phyloP scores from a whole-genome alignment of 192 early-diverging fungal species.

The Podila minutissima region DNA sequence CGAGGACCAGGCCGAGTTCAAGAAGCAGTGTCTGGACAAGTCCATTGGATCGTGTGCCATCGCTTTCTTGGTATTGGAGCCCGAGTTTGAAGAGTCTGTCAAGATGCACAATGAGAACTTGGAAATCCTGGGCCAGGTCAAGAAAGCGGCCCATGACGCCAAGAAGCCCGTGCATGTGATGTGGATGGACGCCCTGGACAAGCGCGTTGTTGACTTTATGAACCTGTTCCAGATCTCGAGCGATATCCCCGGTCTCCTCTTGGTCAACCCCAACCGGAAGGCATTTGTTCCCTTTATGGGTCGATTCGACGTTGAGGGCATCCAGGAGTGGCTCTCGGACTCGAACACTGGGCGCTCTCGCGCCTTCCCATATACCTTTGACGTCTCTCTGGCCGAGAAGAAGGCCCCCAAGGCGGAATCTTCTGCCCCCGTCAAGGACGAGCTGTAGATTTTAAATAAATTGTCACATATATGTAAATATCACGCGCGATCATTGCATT shows the following conservation, averaged over 20 bases:
- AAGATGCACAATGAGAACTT: slow-evolving; percentile 54
- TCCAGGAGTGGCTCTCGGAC: slow-evolving; percentile 67
- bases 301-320: slow-evolving; percentile 62
- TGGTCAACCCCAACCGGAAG: slow-evolving; percentile 65
- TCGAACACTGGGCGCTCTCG: slow-evolving; percentile 49
- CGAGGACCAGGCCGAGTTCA: slow-evolving; percentile 42
- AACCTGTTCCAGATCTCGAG: slow-evolving; percentile 65
- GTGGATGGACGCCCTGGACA: slow-evolving; percentile 69
- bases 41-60: slow-evolving; percentile 54
- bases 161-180: slow-evolving; percentile 57
- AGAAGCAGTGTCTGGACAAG: slow-evolving; percentile 51
- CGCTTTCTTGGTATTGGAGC: slow-evolving; percentile 51
- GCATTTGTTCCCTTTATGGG: slow-evolving; percentile 70
- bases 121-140: slow-evolving; percentile 50
- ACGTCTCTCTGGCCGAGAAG: slow-evolving; percentile 27
- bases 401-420: background rate
- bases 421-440: slow-evolving; percentile 25
- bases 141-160: slow-evolving; percentile 42
- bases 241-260: slow-evolving; percentile 67
- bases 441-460: slow-evolving; percentile 17
- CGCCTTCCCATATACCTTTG: slow-evolving; percentile 58
- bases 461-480: background rate
- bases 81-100: slow-evolving; percentile 52
- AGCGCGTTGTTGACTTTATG: slow-evolving; percentile 54
- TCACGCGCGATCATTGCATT: too few relatives aligned